Evolutionary conservation across 352 stramenopile genomes (phyloP).

Genomic region (Aphanomyces astaci): DNA sequence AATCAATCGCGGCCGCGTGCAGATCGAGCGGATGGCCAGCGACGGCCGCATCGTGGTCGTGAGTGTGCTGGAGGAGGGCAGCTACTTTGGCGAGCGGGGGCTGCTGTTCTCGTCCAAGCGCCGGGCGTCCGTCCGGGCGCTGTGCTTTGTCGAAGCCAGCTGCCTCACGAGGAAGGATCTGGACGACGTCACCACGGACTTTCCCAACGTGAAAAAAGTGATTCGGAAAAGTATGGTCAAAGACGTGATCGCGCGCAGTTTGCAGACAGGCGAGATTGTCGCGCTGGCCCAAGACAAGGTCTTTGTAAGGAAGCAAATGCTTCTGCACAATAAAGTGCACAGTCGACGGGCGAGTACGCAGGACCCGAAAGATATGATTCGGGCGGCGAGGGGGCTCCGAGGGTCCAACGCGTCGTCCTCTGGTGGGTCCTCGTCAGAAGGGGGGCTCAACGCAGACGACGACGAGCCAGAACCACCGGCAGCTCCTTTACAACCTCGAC

Average conservation of each 20-base stretch:
- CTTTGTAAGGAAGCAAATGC: slow-evolving; percentile 1
- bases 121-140: slow-evolving; percentile 12
- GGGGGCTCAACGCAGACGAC: neutral
- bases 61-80: slow-evolving; percentile 9
- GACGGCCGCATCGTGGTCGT: slow-evolving; percentile 19
- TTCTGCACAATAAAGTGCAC: neutral
- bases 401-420: neutral
- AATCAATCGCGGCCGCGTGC: slow-evolving; percentile 11
- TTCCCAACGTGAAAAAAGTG: neutral
- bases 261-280: slow-evolving; percentile 8
- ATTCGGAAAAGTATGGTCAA: slow-evolving; percentile 18
- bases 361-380: neutral
- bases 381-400: neutral
- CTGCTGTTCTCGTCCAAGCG: slow-evolving; percentile 18
- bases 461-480: neutral
- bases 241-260: slow-evolving; percentile 4
- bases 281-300: neutral
- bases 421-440: neutral
- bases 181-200: slow-evolving; percentile 8
- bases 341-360: neutral
- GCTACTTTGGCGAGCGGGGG: slow-evolving; percentile 18
- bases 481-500: neutral
- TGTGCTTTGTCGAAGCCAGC: slow-evolving; percentile 15
- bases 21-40: slow-evolving; percentile 19
- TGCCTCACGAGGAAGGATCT: slow-evolving; percentile 13